These are phyloP conservation scores for Chalaropsis thielavioides DNA, from an alignment of 2,329 filamentous ascomycete genomes.

Conservation along the genomic window DNA sequence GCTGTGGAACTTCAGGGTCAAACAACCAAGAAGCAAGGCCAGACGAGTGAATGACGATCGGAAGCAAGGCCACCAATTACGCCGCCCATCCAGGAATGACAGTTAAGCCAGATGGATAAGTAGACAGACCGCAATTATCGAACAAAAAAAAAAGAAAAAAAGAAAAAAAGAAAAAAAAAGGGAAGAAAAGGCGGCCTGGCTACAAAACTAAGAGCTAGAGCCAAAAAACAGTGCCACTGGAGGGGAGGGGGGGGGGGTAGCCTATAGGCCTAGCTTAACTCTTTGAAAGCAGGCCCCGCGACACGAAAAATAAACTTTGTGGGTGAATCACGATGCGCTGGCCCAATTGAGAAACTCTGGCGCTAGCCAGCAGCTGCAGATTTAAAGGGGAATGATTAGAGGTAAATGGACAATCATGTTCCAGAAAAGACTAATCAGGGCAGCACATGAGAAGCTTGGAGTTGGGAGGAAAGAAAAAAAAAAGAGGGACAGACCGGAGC, in stretches of 20 bases:
- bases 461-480: slow-evolving; percentile 4
- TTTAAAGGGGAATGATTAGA: slow-evolving; percentile 4
- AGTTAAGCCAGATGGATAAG: not conserved
- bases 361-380: slow-evolving; percentile 3
- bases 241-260: not conserved
- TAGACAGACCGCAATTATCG: not conserved
- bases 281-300: not conserved
- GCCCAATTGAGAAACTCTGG: slow-evolving; percentile 1
- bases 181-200: not conserved
- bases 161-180: too few relatives aligned
- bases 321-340: slow-evolving; percentile 5
- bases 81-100: not conserved
- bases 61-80: slow-evolving; percentile 1
- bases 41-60: not conserved
- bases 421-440: slow-evolving; percentile 5
- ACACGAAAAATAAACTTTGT: slow-evolving; percentile 4
- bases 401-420: slow-evolving; percentile 4
- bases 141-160: too few relatives aligned
- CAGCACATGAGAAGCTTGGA: slow-evolving; percentile 2
- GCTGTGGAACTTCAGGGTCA: not conserved
- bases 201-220: slow-evolving; percentile 1
- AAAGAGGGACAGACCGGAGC: slow-evolving; percentile 5
- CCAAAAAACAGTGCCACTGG: not conserved
- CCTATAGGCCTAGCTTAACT: not conserved
- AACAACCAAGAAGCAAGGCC: not conserved